Conservation (phyloP, 495 filamentous ascomycete species). For the Acidomyces sp. region DNA sequence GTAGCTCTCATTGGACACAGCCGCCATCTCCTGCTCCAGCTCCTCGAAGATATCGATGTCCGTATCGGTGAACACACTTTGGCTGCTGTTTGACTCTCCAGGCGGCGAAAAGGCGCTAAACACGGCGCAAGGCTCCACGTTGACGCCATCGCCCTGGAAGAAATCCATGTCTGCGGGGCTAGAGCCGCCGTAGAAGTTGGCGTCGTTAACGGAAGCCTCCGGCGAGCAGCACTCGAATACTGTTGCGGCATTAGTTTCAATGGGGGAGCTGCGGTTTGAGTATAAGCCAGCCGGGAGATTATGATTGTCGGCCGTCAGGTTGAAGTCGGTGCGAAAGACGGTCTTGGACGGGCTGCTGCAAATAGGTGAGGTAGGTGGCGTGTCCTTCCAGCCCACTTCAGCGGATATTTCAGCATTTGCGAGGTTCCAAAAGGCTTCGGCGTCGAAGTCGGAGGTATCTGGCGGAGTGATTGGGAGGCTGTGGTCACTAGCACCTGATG, state of each 20-base stretch:
- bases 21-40: too few relatives aligned
- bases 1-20: too few relatives aligned
- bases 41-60: too few relatives aligned
- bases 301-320: not conserved
- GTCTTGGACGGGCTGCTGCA: conserved; percentile 6
- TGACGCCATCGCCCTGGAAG: not conserved
- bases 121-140: not conserved
- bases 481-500: conserved; percentile 13
- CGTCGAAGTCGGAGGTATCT: conserved; percentile 14
- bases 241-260: not conserved
- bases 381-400: conserved; percentile 8
- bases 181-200: conserved; percentile 8
- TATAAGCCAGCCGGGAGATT: conserved; percentile 8
- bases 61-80: conserved; percentile 4
- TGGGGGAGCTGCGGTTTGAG: not conserved
- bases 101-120: conserved; percentile 6
- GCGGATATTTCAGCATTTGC: not conserved
- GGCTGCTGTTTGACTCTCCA: conserved; percentile 1
- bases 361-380: conserved; percentile 14
- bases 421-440: conserved; percentile 16
- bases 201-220: not conserved
- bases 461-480: conserved; percentile 13
- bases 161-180: conserved; percentile 1
- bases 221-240: not conserved
- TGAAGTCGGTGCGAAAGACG: conserved; percentile 1